These are phyloP conservation scores for Sordariomycetes sp. DNA, from an alignment of 2,329 filamentous ascomycete species.

Conservation along the genomic window DNA sequence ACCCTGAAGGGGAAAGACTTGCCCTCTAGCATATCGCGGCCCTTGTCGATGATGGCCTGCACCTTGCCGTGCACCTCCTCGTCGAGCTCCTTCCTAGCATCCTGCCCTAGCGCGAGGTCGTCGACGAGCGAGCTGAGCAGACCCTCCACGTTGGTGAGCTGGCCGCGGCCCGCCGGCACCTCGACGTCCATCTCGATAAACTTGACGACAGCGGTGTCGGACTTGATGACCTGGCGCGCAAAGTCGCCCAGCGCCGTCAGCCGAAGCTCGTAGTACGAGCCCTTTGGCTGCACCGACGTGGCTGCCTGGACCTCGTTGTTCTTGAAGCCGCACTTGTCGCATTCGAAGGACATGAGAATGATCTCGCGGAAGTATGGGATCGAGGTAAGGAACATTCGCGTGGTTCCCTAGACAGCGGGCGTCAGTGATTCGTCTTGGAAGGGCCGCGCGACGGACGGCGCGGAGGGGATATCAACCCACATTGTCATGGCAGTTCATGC, in stretches of 20 bases:
- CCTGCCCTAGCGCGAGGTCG: constrained; percentile 73
- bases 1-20: constrained; percentile 79
- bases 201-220: constrained; percentile 74
- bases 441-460: not conserved
- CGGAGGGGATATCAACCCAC: constrained; percentile 29
- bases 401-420: constrained; percentile 52
- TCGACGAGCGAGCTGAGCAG: constrained; percentile 68
- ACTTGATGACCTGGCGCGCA: constrained; percentile 81
- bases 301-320: constrained; percentile 94
- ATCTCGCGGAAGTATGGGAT: constrained; percentile 98
- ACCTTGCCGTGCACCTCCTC: constrained; percentile 75
- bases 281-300: constrained; percentile 82
- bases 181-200: constrained; percentile 90
- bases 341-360: constrained; percentile 93
- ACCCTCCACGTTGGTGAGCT: constrained; percentile 89
- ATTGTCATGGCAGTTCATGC: constrained; percentile 79
- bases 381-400: constrained; percentile 75
- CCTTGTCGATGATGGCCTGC: constrained; percentile 61
- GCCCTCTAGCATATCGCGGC: constrained; percentile 68
- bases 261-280: constrained; percentile 72
- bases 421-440: not conserved
- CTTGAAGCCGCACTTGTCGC: constrained; percentile 76
- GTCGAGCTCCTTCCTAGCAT: constrained; percentile 64
- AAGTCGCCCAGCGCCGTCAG: constrained; percentile 66
- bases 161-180: constrained; percentile 80